Base-by-base conservation (phyloP, 2,329 filamentous ascomycete species). In the Aspergillus glaucus region DNA sequence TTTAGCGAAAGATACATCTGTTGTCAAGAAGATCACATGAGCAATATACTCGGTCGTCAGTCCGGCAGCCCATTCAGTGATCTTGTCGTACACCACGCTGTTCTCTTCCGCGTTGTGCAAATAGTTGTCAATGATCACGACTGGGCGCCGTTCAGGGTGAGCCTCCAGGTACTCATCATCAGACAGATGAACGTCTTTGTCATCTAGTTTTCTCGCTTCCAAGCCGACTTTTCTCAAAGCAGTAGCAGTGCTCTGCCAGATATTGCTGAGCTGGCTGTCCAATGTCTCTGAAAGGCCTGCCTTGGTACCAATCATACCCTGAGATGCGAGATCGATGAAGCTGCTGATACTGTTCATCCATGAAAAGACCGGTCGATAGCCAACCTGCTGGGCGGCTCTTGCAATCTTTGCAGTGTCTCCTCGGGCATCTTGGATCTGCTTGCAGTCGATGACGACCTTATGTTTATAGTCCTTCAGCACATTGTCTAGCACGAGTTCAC, bases 321-420 rank as follows among this genome's bases (percentile, higher is more conserved):
- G 92, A 1, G 93, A 88, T 19, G 92, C 93, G 34, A 97, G 79
- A 59, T 97, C 93, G 55, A 95, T 77, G 71, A 96, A 81, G 65
- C 90, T 95, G 69, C 88, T 95, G 56, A 97, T 82, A 62, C 84
- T 95, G 68, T 97, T 96, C 71, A 94, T 87, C 88, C 91, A 97
- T 0, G 88, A 94, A 66, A 98, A 98, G 0, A 98, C 83, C 0
- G 93, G 93, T 7, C 87, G 79, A 64, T 96, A 97, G 7, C 93
- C 92, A 44, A 97, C 91, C 55, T 91, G 82, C 1, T 76, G 73
- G 1, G 92, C 93, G 5, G 93, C 84, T 37, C 86, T 84, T 51
- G 82, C 82, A 60, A 98, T 95, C 0, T 88, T 95, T 2, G 84
- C 82, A 6, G 85, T 84, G 62, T 98, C 93, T 4, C 93, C 91